Evolutionary conservation across 1,139 yeast genomes (phyloP), one percentile per base, ranked within the genome.

Genomic region (Yamadazyma epiphylla): DNA sequence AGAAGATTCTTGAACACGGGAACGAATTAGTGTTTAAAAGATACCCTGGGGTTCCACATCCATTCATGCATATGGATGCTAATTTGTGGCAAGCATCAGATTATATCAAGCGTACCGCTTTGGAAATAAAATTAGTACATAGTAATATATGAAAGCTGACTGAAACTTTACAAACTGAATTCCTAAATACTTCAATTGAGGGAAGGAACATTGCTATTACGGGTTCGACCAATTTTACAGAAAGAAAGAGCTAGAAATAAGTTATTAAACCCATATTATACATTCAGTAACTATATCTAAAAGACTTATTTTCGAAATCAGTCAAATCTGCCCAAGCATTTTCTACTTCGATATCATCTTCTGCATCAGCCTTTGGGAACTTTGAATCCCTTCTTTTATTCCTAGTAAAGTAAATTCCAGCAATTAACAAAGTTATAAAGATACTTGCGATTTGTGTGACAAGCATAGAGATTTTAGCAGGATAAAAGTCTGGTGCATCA

Each of bases 51-150:
- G 60, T 67, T 17, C 74, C 74, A 1, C 76, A 69, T 40, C 63
- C 72, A 5, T 67, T 61, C 23, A 64, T 69, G 72, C 72, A 59
- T 25, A 66, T 69, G 74, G 68, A 66, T 40, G 66, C 51, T 13
- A 53, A 52, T 9, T 49, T 68, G 29, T 50, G 58, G 25, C 66
- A 65, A 39, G 74, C 44, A 7, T 19, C 27, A n/a, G 42, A 38
- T 25, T 40, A 32, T 41, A 48, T 48, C 25, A 43, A 39, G 38
- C 35, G 38, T 26, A 48, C 52, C 13, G 50, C 20, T 10, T 17
- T 7, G 9, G 20, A 17, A 10, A 7, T 17, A 7, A 17, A 17
- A 17, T 7, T 17, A 17, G 20, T 10, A 17, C 20, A 17, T 10
- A 17, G 20, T 17, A 17, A 7, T 17, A 7, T 7, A 17, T n/a